A percentile compares a stretch with the other conserved stretches of the same genome.
Evolutionary conservation across 768 basidiomycete genomes (phyloP).

Genomic region (Pholiota microspora): DNA sequence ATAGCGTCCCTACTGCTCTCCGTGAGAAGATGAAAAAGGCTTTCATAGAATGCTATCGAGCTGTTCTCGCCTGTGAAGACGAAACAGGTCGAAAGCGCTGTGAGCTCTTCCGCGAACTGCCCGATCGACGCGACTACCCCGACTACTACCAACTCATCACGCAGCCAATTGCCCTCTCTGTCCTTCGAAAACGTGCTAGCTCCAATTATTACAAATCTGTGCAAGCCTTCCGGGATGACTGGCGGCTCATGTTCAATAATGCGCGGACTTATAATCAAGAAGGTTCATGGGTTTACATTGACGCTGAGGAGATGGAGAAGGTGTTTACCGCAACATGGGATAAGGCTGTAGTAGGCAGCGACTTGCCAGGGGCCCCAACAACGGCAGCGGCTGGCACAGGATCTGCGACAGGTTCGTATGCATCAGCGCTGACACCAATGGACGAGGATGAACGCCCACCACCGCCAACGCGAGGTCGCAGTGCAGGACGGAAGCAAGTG

Average conservation of each 20-base stretch:
- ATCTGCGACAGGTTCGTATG: constrained; percentile 51
- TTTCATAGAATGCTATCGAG: constrained; percentile 72
- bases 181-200: constrained; percentile 76
- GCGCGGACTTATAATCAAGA: constrained; percentile 93
- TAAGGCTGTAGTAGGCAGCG: constrained; percentile 60
- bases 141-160: constrained; percentile 91
- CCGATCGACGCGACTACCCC: constrained; percentile 83
- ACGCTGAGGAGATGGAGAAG: constrained; percentile 93
- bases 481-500: constrained; percentile 66
- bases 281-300: constrained; percentile 92
- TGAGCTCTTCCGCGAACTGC: constrained; percentile 86
- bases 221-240: constrained; percentile 71
- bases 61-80: constrained; percentile 71
- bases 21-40: constrained; percentile 83
- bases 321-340: constrained; percentile 75
- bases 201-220: constrained; percentile 73
- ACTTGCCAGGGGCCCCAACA: constrained; percentile 69
- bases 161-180: constrained; percentile 84
- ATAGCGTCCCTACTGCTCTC: constrained; percentile 49
- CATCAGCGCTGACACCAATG: constrained; percentile 76
- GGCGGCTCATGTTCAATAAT: constrained; percentile 91
- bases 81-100: constrained; percentile 76
- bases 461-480: constrained; percentile 50
- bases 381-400: constrained; percentile 32
- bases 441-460: constrained; percentile 75